Evolutionary conservation across 208 protist species (phyloP).

Genomic region (Leishmania turanica): DNA sequence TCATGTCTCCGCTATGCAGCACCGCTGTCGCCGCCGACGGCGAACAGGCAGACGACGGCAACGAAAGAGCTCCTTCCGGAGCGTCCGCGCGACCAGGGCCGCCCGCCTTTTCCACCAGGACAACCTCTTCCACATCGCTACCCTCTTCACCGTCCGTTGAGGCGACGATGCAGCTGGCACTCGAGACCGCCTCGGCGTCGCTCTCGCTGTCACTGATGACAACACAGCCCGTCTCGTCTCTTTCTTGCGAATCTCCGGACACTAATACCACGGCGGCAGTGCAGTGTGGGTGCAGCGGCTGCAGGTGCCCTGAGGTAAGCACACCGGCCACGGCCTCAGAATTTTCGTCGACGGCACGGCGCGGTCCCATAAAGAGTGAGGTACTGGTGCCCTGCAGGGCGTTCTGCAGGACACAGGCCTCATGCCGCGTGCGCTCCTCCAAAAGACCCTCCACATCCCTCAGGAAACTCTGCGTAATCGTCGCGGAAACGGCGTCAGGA

Average conservation of each 20-base stretch:
- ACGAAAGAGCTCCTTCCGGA: not conserved
- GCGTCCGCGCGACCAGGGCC: not conserved
- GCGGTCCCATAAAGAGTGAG: constrained; percentile 85
- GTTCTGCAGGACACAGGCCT: constrained; percentile 59
- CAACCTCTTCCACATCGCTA: constrained; percentile 16
- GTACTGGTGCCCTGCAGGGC: constrained; percentile 58
- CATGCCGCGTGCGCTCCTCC: constrained; percentile 37
- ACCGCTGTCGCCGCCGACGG: not conserved
- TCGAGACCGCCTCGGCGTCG: not conserved
- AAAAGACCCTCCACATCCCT: constrained; percentile 50
- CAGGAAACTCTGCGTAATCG: constrained; percentile 56
- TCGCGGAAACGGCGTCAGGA: constrained; percentile 52
- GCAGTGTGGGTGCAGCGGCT: not conserved
- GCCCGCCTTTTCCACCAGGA: constrained; percentile 7
- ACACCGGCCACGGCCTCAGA: not conserved
- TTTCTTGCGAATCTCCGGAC: not conserved
- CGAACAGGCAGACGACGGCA: not conserved
- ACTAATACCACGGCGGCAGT: not conserved
- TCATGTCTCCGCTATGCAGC: constrained; percentile 18
- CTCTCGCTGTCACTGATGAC: constrained; percentile 8
- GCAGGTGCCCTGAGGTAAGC: not conserved
- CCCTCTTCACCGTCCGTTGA: constrained; percentile 6
- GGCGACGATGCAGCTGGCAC: not conserved
- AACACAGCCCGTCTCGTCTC: not conserved
- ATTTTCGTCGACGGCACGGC: constrained; percentile 27